These are phyloP conservation scores for Trichomonas gallinae DNA, from an alignment of 208 protist genomes.

Conservation along the genomic window DNA sequence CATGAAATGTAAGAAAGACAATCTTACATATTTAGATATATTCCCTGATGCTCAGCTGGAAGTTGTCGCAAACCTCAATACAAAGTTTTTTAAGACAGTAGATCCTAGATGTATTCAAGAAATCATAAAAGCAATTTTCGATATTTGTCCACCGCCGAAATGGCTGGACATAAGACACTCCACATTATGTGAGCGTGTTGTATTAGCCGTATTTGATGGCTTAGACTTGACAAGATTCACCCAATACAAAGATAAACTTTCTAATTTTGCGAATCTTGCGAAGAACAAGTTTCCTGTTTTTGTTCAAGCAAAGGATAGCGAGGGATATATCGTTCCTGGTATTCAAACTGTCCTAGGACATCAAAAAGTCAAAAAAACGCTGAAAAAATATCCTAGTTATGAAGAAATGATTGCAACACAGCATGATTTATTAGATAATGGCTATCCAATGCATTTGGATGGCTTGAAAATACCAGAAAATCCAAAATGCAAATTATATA, in stretches of 20 bases:
- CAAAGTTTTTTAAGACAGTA: neutral
- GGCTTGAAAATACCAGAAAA: neutral
- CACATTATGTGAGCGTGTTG: neutral
- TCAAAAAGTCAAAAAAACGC: neutral
- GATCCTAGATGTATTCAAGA: neutral
- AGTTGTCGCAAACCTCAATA: neutral
- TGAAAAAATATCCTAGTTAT: neutral
- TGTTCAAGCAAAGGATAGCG: neutral
- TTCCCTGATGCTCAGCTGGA: neutral
- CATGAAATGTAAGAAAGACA: neutral
- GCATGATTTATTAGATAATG: neutral
- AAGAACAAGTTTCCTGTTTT: neutral
- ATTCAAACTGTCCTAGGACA: neutral
- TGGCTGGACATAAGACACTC: neutral
- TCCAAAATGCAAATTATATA: neutral
- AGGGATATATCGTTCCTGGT: neutral
- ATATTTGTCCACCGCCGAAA: neutral
- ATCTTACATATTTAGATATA: slow-evolving; percentile 5
- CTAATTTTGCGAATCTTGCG: neutral
- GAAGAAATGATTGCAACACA: neutral
- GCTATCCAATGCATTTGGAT: neutral
- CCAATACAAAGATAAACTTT: neutral
- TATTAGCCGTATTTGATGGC: neutral
- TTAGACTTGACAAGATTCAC: neutral
- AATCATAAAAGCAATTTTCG: neutral